Percentiles rank a stretch among this genome's conserved stretches.
phyloP scores from a whole-genome alignment of 805 yeast species.

The Metschnikowia dekortorum region DNA sequence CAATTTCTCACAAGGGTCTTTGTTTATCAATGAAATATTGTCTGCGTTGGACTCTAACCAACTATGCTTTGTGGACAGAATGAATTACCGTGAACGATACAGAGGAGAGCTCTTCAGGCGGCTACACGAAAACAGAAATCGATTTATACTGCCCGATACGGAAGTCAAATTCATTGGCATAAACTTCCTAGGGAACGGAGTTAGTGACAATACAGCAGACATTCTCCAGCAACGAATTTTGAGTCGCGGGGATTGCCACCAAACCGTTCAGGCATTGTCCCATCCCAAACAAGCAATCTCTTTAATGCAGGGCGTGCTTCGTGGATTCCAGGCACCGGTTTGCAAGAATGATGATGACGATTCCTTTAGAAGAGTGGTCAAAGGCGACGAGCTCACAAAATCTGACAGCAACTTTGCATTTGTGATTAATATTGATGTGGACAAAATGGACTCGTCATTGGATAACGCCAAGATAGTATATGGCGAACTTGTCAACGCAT shows the following conservation, averaged over 20 bases:
- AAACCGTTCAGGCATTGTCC: conserved; percentile 59
- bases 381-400: conserved; percentile 9
- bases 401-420: conserved; percentile 61
- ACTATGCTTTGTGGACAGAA: conserved; percentile 74
- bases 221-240: conserved; percentile 58
- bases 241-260: conserved; percentile 82
- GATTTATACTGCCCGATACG: conserved; percentile 27
- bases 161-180: conserved; percentile 61
- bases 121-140: conserved; percentile 28
- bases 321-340: conserved; percentile 9
- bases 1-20: conserved; percentile 48
- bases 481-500: conserved; percentile 17
- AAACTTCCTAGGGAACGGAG: conserved; percentile 49
- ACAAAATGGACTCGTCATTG: conserved; percentile 19
- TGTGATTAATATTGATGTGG: conserved; percentile 50
- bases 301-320: conserved; percentile 6
- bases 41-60: conserved; percentile 27
- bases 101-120: conserved; percentile 61
- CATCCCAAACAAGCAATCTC: conserved; percentile 39
- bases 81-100: conserved; percentile 70
- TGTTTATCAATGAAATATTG: conserved; percentile 47
- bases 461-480: conserved; percentile 43
- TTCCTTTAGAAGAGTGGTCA: conserved; percentile 2
- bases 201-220: conserved; percentile 37
- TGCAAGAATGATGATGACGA: conserved; percentile 7